A percentile compares a stretch with the other conserved stretches of the same genome.
phyloP scores from a whole-genome alignment of 169 alveolate genomes.

The Plasmodium blacklocki region DNA sequence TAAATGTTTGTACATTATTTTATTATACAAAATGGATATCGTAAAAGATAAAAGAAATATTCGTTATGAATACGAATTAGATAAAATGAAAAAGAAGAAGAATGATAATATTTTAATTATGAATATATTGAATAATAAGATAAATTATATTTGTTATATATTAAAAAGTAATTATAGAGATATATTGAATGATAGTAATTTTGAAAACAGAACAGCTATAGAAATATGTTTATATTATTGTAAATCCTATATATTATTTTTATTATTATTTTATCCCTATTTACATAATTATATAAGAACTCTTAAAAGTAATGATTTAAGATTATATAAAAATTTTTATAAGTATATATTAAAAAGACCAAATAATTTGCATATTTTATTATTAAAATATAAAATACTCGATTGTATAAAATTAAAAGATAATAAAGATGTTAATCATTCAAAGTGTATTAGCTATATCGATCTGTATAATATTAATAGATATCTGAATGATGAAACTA shows the following conservation, averaged over 20 bases:
- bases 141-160: slow-evolving; percentile 66
- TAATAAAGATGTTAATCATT: background rate
- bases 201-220: slow-evolving; percentile 37
- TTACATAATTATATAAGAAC: slow-evolving; percentile 39
- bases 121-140: slow-evolving; percentile 46
- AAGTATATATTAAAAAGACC: slow-evolving; percentile 45
- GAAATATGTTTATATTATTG: slow-evolving; percentile 71
- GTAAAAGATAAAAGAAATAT: slow-evolving; percentile 46
- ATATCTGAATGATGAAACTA: background rate
- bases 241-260: slow-evolving; percentile 50
- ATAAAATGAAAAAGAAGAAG: slow-evolving; percentile 52
- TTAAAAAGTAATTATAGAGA: slow-evolving; percentile 65
- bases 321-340: slow-evolving; percentile 57
- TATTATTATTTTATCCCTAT: slow-evolving; percentile 62
- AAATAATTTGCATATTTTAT: slow-evolving; percentile 33
- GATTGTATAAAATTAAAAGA: slow-evolving; percentile 36
- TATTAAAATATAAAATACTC: slow-evolving; percentile 24
- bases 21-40: slow-evolving; percentile 24
- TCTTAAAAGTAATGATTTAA: slow-evolving; percentile 37
- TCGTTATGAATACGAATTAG: slow-evolving; percentile 69
- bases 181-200: slow-evolving; percentile 47
- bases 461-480: background rate
- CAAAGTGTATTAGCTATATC: background rate
- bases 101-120: slow-evolving; percentile 45
- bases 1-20: background rate